phyloP scores from a whole-genome alignment of 169 alveolate genomes.

The Plasmodium gallinaceum region DNA sequence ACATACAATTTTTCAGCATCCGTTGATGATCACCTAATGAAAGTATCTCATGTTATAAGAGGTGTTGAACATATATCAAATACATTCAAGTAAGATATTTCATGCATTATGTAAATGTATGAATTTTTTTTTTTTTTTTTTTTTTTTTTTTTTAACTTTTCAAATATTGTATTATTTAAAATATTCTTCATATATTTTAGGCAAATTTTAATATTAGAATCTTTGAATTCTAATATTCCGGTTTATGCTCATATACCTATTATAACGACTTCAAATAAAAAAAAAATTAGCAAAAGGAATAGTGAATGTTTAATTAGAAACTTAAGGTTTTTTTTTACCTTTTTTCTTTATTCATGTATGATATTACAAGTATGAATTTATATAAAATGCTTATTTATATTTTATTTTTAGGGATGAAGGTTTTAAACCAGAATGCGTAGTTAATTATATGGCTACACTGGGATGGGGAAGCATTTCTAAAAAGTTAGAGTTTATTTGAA shows the following conservation, averaged over 20 bases:
- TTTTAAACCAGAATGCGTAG: constrained; percentile 57
- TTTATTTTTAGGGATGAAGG: constrained; percentile 45
- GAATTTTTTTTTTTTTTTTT: not conserved
- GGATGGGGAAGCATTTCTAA: constrained; percentile 69
- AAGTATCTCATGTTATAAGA: constrained; percentile 87
- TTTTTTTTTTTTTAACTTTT: not conserved
- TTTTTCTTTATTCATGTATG: constrained; percentile 1
- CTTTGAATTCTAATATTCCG: constrained; percentile 77
- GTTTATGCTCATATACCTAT: constrained; percentile 75
- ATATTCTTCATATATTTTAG: constrained; percentile 11
- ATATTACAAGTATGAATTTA: not conserved
- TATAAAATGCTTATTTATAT: constrained; percentile 3
- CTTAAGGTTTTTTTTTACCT: constrained; percentile 26
- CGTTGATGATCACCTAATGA: constrained; percentile 88
- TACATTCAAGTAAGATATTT: constrained; percentile 78
- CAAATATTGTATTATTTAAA: not conserved
- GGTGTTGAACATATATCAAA: constrained; percentile 87
- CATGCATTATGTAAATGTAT: not conserved
- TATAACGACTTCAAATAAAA: constrained; percentile 69
- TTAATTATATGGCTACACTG: constrained; percentile 62
- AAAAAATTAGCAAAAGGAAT: constrained; percentile 79
- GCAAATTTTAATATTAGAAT: constrained; percentile 75
- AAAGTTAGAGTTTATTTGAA: constrained; percentile 14
- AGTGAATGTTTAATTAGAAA: constrained; percentile 48
- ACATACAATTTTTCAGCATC: constrained; percentile 88